Evolutionary conservation across 352 stramenopile genomes (phyloP).

Genomic region (Globisporangium yorkense): DNA sequence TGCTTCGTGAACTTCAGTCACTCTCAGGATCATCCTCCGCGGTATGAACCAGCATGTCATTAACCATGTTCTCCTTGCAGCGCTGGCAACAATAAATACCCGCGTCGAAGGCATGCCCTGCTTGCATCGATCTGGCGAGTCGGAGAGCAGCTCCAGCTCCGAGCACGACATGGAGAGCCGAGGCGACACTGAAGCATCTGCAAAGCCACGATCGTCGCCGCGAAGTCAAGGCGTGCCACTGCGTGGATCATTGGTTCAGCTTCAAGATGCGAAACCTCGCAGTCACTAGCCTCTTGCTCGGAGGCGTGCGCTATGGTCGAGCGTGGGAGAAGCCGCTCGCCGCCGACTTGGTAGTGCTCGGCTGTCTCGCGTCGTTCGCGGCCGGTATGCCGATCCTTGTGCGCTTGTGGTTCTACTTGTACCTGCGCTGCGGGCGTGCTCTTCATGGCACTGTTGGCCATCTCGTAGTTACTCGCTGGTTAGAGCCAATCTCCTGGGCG

Average conservation of each 20-base stretch:
- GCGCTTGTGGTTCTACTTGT: slow-evolving; percentile 37
- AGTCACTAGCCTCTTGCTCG: slow-evolving; percentile 24
- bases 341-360: slow-evolving; percentile 23
- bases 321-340: slow-evolving; percentile 26
- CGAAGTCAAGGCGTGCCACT: slow-evolving; percentile 17
- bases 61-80: too few species aligned
- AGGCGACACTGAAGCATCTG: too few species aligned
- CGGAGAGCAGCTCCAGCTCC: too few species aligned
- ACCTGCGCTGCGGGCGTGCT: slow-evolving; percentile 22
- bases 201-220: slow-evolving; percentile 4
- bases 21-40: too few species aligned
- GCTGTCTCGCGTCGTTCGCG: slow-evolving; percentile 24
- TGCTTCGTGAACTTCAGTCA: too few species aligned
- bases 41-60: too few species aligned
- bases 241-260: slow-evolving; percentile 30
- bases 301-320: slow-evolving; percentile 17
- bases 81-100: too few species aligned
- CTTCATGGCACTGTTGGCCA: slow-evolving; percentile 15
- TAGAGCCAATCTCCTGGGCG: slow-evolving; percentile 4
- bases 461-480: slow-evolving; percentile 24
- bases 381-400: slow-evolving; percentile 25
- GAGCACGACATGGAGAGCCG: too few species aligned
- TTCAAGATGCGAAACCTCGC: slow-evolving; percentile 32
- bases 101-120: too few species aligned
- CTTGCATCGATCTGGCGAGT: too few species aligned